phyloP scores from a whole-genome alignment of 805 yeast species.

The Myxozyma sirexii region DNA sequence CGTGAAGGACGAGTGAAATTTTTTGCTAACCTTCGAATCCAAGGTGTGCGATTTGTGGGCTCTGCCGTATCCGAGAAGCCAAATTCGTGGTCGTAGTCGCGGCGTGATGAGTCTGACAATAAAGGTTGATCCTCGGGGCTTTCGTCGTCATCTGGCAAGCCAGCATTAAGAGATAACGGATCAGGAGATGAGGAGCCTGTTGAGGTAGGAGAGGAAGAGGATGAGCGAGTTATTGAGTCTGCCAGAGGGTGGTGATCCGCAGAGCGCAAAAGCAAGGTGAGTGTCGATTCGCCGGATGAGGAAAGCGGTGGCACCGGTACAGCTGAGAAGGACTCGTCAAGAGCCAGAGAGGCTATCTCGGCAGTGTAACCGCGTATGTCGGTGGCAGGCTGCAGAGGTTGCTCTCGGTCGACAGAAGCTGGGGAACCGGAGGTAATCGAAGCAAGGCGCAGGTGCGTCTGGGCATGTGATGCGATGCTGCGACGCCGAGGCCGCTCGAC shows the following conservation, averaged over 20 bases:
- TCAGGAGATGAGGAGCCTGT: neutral
- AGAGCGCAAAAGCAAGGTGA: conserved; percentile 19
- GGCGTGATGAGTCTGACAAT: neutral
- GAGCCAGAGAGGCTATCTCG: conserved; percentile 31
- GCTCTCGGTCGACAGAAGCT: neutral
- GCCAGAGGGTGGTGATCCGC: conserved; percentile 3
- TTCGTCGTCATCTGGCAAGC: neutral
- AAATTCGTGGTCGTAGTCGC: conserved; percentile 10
- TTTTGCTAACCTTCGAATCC: neutral
- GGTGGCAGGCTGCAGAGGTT: neutral
- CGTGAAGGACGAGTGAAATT: neutral
- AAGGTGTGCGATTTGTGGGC: neutral
- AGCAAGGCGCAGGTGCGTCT: conserved; percentile 29
- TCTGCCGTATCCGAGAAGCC: neutral
- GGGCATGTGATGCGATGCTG: conserved; percentile 19
- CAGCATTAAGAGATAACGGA: neutral
- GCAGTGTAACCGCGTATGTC: conserved; percentile 32
- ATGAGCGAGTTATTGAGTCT: neutral
- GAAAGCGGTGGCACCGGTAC: conserved; percentile 22
- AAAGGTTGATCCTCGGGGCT: conserved; percentile 5
- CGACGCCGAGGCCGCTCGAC: conserved; percentile 10
- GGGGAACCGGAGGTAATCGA: conserved; percentile 15
- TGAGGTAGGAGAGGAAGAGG: neutral
- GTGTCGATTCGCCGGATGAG: conserved; percentile 14
- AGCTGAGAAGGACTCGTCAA: conserved; percentile 15